A percentile compares a stretch with the other conserved stretches of the same genome.
These are phyloP conservation scores for Penicillium crustosum DNA, from an alignment of 2,329 filamentous ascomycete species.

Conservation along the genomic window DNA sequence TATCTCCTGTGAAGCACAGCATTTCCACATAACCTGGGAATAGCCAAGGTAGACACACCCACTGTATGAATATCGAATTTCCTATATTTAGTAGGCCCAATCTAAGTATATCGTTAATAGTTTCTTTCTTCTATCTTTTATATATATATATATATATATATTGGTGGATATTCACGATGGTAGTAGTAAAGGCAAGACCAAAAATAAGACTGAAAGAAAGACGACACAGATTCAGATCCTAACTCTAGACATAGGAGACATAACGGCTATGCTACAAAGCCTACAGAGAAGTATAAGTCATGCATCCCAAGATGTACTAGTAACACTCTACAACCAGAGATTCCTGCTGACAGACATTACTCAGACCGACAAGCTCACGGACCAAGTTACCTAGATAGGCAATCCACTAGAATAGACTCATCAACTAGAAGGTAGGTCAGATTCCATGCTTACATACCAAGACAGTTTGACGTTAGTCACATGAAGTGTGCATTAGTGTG, in stretches of 20 bases:
- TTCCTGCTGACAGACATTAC: background rate
- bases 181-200: background rate
- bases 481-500: background rate
- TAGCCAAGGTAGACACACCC: background rate
- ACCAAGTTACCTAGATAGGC: background rate
- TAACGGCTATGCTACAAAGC: background rate
- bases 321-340: no score
- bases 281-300: background rate
- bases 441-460: background rate
- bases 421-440: background rate
- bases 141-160: no score
- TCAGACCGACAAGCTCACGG: no score
- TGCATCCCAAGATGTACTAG: no score
- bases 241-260: background rate
- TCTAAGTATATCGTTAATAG: no score
- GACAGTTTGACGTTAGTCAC: no score
- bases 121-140: no score
- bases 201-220: background rate
- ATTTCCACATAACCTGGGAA: background rate
- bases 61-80: background rate
- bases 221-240: background rate
- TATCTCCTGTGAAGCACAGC: background rate
- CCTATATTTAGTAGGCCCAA: no score
- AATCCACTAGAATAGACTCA: background rate
- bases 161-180: background rate